Evolutionary conservation across 768 basidiomycete species (phyloP), one percentile per base, ranked within the genome.

Genomic region (Lentinula guzmanii): DNA sequence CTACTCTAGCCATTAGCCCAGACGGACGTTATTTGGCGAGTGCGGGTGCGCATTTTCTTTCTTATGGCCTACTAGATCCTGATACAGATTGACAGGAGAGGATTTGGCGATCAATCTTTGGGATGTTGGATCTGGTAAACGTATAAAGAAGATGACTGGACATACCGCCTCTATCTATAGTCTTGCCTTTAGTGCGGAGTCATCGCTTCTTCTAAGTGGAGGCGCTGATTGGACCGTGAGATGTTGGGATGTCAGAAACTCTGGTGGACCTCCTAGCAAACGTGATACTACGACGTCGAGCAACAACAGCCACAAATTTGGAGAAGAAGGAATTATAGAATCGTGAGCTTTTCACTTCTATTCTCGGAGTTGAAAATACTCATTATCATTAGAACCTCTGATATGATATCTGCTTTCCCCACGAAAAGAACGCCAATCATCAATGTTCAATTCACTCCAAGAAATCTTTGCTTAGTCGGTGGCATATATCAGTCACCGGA

Each of bases 71-170:
- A 39, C 53, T 18, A 48, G 39, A 53, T 41, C 28, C 37, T 60
- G 43, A 58, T 3, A 42, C 16, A 37, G 43, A 45, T 54, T 18
- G 42, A 16, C 57, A 91, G 92, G 89, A 18, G 93, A 94, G 71
- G 97, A 98, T 70, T 79, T 94, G 16, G 86, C 92, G 5, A 95
- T 99, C 72, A 95, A 92, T 71, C 76, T 99, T 2, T 99, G 97
- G 97, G 96, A 98, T 67, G 79, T 99, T 56, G 91, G 91, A 5
- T 93, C 95, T n/a, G 95, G 95, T 8, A 88, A 89, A 62, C 85
- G 93, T 48, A 85, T 98, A 65, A 99, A 98, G 77, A 95, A 93
- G 73, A 97, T 98, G 94, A 86, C 83, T 2, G 97, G 97, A 0
- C 97, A 99, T 70, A 87, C 85, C 1, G 86, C 90, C 13, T 89